Evolutionary conservation across 306 rosid genomes (phyloP), one percentile per base, ranked within the genome.

Genomic region (Pterocarpus santalinus): DNA sequence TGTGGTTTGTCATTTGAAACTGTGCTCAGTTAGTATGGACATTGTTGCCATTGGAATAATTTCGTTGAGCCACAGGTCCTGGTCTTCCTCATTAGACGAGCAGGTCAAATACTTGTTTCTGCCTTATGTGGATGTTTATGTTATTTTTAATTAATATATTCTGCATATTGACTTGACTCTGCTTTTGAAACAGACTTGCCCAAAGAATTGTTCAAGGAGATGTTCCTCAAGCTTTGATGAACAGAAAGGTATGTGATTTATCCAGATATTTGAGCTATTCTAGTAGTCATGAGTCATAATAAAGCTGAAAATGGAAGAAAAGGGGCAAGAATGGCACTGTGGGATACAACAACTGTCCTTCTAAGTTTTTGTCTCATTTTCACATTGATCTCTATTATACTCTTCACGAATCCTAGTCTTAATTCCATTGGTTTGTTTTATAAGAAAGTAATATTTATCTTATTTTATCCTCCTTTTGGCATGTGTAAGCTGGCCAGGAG

Each of bases 151-250:
- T 75, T 69, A 15, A 35, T 51, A 10, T 78, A 11, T 11, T 56
- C 10, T 79, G 61, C 14, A 7, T 28, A 13, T 61, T 62, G 69
- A 79, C 68, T 75, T 65, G 32, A 57, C 62, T 36, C 17, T 51
- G 6, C 79, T 69, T 76, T 68, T 64, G 77, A 66, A 81, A 90
- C 93, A 95, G 99, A 84, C 96, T 95, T 58, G 99, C 99, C 69
- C 99, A 95, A 83, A 89, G 99, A 90, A 95, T 95, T 73, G 97
- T 95, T 75, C 96, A 95, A 84, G 98, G 93, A 84, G 98, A 95
- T 84, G 99, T 95, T 35, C 99, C 99, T 56, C 99, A 95, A 86
- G 98, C 99, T 76, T 85, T 93, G 80, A 95, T 93, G 99, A 93
- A 93, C 67, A 93, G 98, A 44, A 94, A 76, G 98, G 99, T 95